phyloP scores from a whole-genome alignment of 345 rosid species.

The Lumnitzera littorea region DNA sequence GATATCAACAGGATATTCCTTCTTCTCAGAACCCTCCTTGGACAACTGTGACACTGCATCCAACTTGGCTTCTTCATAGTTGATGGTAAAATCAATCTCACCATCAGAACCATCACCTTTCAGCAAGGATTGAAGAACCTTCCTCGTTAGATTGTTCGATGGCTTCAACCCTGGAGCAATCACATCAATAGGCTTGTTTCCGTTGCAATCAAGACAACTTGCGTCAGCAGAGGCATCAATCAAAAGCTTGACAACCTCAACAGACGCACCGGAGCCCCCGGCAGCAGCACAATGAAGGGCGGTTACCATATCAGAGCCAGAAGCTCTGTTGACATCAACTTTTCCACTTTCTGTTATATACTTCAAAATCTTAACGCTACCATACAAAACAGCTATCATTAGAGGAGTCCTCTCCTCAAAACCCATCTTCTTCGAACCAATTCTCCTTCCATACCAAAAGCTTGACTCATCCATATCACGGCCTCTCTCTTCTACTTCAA shows the following conservation, averaged over 20 bases:
- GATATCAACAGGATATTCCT: slow-evolving; percentile 77
- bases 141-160: slow-evolving; percentile 33
- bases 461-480: slow-evolving; percentile 41
- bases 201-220: slow-evolving; percentile 45
- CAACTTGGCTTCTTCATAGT: slow-evolving; percentile 36
- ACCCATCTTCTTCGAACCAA: slow-evolving; percentile 80
- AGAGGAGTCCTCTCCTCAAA: slow-evolving; percentile 77
- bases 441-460: slow-evolving; percentile 71
- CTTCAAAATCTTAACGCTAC: slow-evolving; percentile 50
- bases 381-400: slow-evolving; percentile 78
- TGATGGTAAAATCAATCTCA: slow-evolving; percentile 7
- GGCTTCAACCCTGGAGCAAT: slow-evolving; percentile 29
- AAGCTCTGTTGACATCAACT: slow-evolving; percentile 54
- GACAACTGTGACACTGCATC: slow-evolving; percentile 6
- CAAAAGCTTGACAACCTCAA: slow-evolving; percentile 56
- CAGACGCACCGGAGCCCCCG: slow-evolving; percentile 46
- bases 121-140: slow-evolving; percentile 48
- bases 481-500: slow-evolving; percentile 42
- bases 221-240: slow-evolving; percentile 63
- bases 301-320: slow-evolving; percentile 66
- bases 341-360: slow-evolving; percentile 44
- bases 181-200: slow-evolving; percentile 63
- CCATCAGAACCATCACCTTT: slow-evolving; percentile 31
- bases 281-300: slow-evolving; percentile 95
- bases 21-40: slow-evolving; percentile 57